These are phyloP conservation scores for Cytidiella melzeri DNA, from an alignment of 768 basidiomycete species.

Conservation along the genomic window DNA sequence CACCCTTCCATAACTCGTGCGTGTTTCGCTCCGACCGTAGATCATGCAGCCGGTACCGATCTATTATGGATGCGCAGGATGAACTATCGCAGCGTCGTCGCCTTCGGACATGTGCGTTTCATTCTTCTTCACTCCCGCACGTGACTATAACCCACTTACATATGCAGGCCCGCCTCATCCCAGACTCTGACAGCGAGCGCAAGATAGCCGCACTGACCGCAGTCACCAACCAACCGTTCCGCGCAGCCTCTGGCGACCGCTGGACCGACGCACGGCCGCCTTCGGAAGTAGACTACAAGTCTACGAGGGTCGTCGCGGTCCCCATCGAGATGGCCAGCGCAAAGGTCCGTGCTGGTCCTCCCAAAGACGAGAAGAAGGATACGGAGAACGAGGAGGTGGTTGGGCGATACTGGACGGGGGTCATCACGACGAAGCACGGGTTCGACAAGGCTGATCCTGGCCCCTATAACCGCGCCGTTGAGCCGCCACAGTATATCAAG, in stretches of 20 bases:
- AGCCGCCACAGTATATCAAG: background rate
- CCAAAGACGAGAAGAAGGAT: background rate
- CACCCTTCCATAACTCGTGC: background rate
- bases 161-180: background rate
- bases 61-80: background rate
- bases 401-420: background rate
- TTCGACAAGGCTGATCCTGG: background rate
- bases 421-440: background rate
- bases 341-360: background rate
- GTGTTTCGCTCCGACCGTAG: background rate
- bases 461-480: background rate
- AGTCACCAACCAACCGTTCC: background rate
- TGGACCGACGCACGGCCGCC: background rate
- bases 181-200: background rate
- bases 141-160: background rate
- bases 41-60: background rate
- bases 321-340: background rate
- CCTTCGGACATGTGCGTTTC: background rate
- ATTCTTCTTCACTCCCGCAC: background rate
- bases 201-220: background rate
- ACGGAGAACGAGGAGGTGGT: background rate
- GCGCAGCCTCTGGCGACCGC: background rate
- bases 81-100: background rate
- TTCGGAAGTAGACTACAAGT: background rate
- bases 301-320: background rate